Percentiles rank a stretch among this genome's conserved stretches.
phyloP scores from a whole-genome alignment of 2,329 filamentous ascomycete species.

The Ophiocordyceps camponoti-leonardi region DNA sequence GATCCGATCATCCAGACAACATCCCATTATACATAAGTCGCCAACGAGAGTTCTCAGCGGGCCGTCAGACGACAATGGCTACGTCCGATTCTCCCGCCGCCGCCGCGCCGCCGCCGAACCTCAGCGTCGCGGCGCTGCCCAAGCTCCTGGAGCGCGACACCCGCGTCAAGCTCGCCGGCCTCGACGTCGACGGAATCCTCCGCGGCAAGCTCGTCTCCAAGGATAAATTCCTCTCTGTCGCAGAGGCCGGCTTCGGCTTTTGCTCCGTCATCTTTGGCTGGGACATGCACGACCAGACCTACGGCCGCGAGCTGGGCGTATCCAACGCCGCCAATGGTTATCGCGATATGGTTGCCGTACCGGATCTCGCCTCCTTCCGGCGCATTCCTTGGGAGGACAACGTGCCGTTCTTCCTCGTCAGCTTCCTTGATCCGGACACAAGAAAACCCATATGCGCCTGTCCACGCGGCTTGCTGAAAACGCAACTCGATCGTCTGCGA shows the following conservation, averaged over 20 bases:
- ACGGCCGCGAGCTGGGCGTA: slow-evolving; percentile 68
- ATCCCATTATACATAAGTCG: too few relatives aligned
- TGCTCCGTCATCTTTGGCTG: slow-evolving; percentile 90
- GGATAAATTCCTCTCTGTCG: slow-evolving; percentile 77
- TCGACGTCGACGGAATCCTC: slow-evolving; percentile 75
- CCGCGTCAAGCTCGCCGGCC: slow-evolving; percentile 72
- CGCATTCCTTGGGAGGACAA: slow-evolving; percentile 84
- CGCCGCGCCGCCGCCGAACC: slow-evolving; percentile 1
- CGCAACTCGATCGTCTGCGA: slow-evolving; percentile 48
- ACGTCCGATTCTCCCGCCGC: neutral
- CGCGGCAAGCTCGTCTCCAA: slow-evolving; percentile 86
- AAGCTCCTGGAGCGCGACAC: slow-evolving; percentile 51
- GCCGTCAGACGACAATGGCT: too few relatives aligned
- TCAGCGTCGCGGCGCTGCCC: slow-evolving; percentile 49
- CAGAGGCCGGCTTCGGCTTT: slow-evolving; percentile 73
- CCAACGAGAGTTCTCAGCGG: too few relatives aligned
- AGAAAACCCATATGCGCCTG: slow-evolving; percentile 56
- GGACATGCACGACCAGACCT: slow-evolving; percentile 93
- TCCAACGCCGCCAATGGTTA: slow-evolving; percentile 88
- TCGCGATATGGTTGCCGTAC: slow-evolving; percentile 65
- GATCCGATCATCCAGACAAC: too few relatives aligned
- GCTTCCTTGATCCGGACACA: slow-evolving; percentile 70
- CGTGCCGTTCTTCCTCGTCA: slow-evolving; percentile 70
- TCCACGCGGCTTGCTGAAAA: slow-evolving; percentile 58
- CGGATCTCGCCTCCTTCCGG: slow-evolving; percentile 61